Evolutionary conservation across 352 stramenopile genomes (phyloP).

Genomic region (Phytophthora capsici): DNA sequence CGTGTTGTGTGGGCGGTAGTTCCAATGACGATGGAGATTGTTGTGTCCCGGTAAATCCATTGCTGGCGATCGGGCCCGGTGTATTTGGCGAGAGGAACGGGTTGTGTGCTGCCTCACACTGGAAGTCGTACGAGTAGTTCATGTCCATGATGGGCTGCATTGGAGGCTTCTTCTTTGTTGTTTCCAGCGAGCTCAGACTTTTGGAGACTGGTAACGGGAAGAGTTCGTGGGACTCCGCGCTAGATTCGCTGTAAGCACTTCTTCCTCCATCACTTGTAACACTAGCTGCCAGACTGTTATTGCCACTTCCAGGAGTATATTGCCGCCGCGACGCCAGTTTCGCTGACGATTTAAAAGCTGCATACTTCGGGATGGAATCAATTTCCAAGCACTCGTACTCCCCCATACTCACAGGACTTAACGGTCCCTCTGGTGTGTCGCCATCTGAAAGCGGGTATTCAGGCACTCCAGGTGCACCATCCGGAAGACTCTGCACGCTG

Average conservation of each 20-base stretch:
- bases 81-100: conserved; percentile 50
- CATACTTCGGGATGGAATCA: conserved; percentile 77
- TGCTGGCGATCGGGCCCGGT: conserved; percentile 5
- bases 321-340: conserved; percentile 33
- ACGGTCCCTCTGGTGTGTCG: conserved; percentile 31
- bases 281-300: conserved; percentile 28
- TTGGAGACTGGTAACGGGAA: conserved; percentile 39
- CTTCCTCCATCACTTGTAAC: conserved; percentile 31
- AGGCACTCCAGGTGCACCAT: conserved; percentile 1
- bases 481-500: conserved; percentile 27
- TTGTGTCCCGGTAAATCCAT: neutral
- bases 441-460: conserved; percentile 30
- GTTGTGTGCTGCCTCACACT: conserved; percentile 61
- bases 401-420: conserved; percentile 61
- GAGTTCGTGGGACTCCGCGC: conserved; percentile 32
- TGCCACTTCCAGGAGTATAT: conserved; percentile 12
- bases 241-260: conserved; percentile 31
- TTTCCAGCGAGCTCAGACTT: conserved; percentile 33
- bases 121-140: conserved; percentile 71
- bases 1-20: conserved; percentile 8
- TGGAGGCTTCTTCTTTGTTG: conserved; percentile 21
- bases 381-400: conserved; percentile 82
- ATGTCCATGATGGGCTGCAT: conserved; percentile 63
- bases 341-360: conserved; percentile 66
- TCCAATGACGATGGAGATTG: conserved; percentile 2